phyloP scores from a whole-genome alignment of 1,139 yeast species.

The Protomyces macrosporus region DNA sequence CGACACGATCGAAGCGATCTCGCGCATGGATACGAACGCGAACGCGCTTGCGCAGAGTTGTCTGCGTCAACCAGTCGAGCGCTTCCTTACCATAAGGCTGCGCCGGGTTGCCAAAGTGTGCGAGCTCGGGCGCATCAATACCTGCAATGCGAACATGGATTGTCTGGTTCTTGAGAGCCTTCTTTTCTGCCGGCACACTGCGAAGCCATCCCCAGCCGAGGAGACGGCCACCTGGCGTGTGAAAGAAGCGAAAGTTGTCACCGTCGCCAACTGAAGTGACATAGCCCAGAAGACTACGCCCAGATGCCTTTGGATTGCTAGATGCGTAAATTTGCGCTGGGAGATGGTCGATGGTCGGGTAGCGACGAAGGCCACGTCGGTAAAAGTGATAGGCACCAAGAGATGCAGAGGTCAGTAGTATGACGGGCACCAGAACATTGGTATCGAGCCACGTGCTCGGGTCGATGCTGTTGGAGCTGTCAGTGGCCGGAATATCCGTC shows the following conservation, averaged over 20 bases:
- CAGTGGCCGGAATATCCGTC: background rate
- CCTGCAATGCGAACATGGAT: slow-evolving; percentile 75
- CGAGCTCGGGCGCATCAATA: slow-evolving; percentile 95
- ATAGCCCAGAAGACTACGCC: slow-evolving; percentile 57
- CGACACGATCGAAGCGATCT: slow-evolving; percentile 87
- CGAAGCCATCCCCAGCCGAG: slow-evolving; percentile 96
- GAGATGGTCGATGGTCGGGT: slow-evolving; percentile 29
- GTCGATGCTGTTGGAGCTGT: background rate
- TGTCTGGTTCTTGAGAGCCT: slow-evolving; percentile 41
- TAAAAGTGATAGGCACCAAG: slow-evolving; percentile 19
- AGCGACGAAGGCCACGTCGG: slow-evolving; percentile 29
- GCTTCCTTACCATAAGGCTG: slow-evolving; percentile 89
- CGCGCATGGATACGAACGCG: slow-evolving; percentile 70
- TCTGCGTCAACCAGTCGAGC: slow-evolving; percentile 62
- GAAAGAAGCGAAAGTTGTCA: slow-evolving; percentile 86
- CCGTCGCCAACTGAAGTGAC: slow-evolving; percentile 96
- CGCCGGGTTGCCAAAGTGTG: slow-evolving; percentile 91
- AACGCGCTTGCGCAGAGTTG: slow-evolving; percentile 59
- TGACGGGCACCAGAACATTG: slow-evolving; percentile 1
- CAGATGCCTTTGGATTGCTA: slow-evolving; percentile 34
- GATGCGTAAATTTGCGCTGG: slow-evolving; percentile 26
- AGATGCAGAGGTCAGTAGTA: slow-evolving; percentile 16
- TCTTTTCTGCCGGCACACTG: slow-evolving; percentile 32
- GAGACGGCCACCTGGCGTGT: slow-evolving; percentile 83
- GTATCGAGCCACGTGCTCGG: background rate